A percentile compares a stretch with the other conserved stretches of the same genome.
These are phyloP conservation scores for Tolypocladium endophyticum DNA, from an alignment of 2,329 filamentous ascomycete genomes.

Conservation along the genomic window DNA sequence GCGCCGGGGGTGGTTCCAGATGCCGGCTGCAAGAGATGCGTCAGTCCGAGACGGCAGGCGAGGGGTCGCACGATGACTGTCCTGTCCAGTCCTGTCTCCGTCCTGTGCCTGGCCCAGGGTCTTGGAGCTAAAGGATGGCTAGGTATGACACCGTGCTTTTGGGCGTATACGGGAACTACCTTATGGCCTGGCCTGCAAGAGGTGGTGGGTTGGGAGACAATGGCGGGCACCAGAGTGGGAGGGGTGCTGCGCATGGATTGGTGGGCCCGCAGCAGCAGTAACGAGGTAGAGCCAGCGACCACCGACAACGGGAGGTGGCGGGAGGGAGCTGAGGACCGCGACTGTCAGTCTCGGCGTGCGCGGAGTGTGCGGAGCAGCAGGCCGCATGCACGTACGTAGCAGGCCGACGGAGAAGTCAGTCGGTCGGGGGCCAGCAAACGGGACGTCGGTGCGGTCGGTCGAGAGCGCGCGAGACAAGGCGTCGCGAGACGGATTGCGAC, in stretches of 20 bases:
- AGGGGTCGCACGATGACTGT: constrained; percentile 9
- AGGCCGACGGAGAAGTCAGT: constrained; percentile 2
- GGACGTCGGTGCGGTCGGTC: constrained; percentile 2
- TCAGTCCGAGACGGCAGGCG: constrained; percentile 32
- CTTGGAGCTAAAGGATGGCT: constrained; percentile 17
- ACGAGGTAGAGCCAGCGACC: not conserved
- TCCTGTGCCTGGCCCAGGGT: constrained; percentile 19
- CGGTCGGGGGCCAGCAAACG: constrained; percentile 2
- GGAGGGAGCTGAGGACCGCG: not conserved
- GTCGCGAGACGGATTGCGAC: constrained; percentile 3
- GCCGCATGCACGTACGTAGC: constrained; percentile 7
- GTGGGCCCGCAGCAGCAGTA: constrained; percentile 1
- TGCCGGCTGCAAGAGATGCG: constrained; percentile 44
- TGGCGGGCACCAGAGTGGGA: constrained; percentile 2
- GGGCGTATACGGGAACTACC: constrained; percentile 2
- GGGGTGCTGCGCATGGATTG: constrained; percentile 2
- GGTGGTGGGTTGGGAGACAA: constrained; percentile 7
- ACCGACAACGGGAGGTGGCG: not conserved
- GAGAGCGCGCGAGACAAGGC: constrained; percentile 2
- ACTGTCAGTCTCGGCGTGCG: not conserved
- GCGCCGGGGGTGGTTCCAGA: constrained; percentile 22
- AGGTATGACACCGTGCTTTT: constrained; percentile 19
- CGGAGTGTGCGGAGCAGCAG: constrained; percentile 1
- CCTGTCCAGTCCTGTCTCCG: not conserved
- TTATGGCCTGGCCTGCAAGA: not conserved